A percentile compares a stretch with the other conserved stretches of the same genome.
Conservation (phyloP, 2,329 filamentous ascomycete species). For the Arthrobotrys musiformis region DNA sequence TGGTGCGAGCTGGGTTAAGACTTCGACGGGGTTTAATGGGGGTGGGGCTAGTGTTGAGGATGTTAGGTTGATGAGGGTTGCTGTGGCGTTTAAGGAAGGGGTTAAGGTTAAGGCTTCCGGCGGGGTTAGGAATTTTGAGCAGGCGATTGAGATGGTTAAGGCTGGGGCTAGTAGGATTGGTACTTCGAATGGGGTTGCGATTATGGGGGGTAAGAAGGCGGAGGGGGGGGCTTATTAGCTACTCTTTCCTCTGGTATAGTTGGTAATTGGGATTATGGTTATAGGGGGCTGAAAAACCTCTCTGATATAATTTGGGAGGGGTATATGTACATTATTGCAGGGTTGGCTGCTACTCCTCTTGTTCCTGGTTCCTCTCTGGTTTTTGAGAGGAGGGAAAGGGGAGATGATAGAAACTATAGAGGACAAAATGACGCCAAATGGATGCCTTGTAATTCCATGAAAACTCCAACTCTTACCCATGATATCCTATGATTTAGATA, state of each 20-base stretch:
- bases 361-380: neutral
- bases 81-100: constrained; percentile 56
- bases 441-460: too few relatives aligned
- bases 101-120: constrained; percentile 59
- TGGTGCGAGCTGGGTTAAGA: constrained; percentile 59
- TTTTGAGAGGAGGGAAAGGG: neutral
- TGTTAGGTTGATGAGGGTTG: constrained; percentile 59
- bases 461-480: too few relatives aligned
- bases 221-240: neutral
- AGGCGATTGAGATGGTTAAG: constrained; percentile 57
- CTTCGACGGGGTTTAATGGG: constrained; percentile 59
- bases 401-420: neutral
- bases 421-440: neutral
- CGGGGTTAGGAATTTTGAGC: constrained; percentile 58
- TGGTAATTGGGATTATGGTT: neutral
- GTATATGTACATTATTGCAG: neutral
- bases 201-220: constrained; percentile 37
- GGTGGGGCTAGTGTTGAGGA: constrained; percentile 58
- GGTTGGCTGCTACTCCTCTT: neutral
- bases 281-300: too few relatives aligned
- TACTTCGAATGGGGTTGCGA: constrained; percentile 55
- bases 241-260: neutral
- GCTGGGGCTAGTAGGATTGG: constrained; percentile 60
- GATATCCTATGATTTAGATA: too few relatives aligned
- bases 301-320: too few relatives aligned